Percentiles rank a stretch among this genome's conserved stretches.
Evolutionary conservation across 495 filamentous ascomycete species (phyloP).

Genomic region (Saxophila tyrrhenica): DNA sequence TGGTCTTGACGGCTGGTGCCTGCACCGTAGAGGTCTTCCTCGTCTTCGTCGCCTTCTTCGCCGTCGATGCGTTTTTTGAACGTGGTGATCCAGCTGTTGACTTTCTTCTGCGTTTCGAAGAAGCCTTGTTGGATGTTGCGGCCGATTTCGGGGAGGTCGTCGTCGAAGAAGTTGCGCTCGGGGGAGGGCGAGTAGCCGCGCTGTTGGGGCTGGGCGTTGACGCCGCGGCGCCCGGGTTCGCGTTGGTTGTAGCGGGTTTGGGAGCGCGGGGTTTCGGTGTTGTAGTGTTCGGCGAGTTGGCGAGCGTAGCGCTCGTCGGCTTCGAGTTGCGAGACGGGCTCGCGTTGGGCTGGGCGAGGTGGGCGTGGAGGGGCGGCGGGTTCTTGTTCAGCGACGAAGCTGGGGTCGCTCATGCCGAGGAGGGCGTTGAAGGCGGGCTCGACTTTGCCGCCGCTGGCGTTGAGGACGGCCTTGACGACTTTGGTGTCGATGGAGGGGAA

Average conservation of each 20-base stretch:
- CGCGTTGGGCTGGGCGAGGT: constrained; percentile 28
- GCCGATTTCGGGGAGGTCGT: constrained; percentile 86
- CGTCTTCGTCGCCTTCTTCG: constrained; percentile 52
- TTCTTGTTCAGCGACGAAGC: constrained; percentile 46
- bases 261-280: constrained; percentile 32
- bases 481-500: constrained; percentile 73
- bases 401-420: constrained; percentile 79
- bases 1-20: constrained; percentile 25
- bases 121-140: constrained; percentile 94
- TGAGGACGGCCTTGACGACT: constrained; percentile 80
- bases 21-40: not conserved
- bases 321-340: constrained; percentile 62
- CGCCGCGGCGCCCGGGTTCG: constrained; percentile 33
- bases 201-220: constrained; percentile 24
- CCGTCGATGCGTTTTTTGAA: constrained; percentile 88
- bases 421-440: constrained; percentile 96
- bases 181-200: constrained; percentile 37
- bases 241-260: constrained; percentile 35
- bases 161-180: constrained; percentile 85
- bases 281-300: constrained; percentile 85
- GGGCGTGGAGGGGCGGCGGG: constrained; percentile 35
- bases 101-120: constrained; percentile 80
- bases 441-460: constrained; percentile 73
- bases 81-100: constrained; percentile 84
- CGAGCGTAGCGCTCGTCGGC: constrained; percentile 86